Base-by-base conservation (phyloP, 2,329 filamentous ascomycete genomes). In the Karstenula rhodostoma region DNA sequence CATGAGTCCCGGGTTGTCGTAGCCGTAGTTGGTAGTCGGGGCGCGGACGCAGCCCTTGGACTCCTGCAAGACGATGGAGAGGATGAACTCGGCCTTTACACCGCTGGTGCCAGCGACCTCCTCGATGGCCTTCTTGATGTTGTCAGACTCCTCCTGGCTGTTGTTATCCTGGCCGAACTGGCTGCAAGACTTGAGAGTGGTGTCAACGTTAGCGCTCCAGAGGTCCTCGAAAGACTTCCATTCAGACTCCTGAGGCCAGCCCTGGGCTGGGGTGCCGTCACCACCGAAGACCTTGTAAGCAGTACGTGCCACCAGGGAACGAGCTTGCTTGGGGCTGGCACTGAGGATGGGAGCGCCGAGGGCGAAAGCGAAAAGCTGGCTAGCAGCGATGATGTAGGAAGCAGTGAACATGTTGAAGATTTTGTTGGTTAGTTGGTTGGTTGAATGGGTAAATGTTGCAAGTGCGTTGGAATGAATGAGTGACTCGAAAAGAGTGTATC, bases 1-100 rank as follows among this genome's bases (percentile, higher is more conserved):
- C 75, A 84, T 80, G n/a, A 84, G 62, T 2, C 82, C 82, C 1
- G 82, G 81, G 63, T 83, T 84, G 33, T 63, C 61, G 64, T 79
- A 74, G 35, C 71, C 71, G 65, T 79, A 78, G 60, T 73, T 69
- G 2, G 81, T 81, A 0, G 80, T 81, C 17, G 75, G 75, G 44
- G 77, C 81, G 53, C 80, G 78, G 2, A 82, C 79, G 62, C 81
- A 83, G 53, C 81, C 82, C 57, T 78, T 78, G 37, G 76, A 79
- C 65, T 83, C 81, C 66, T 83, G 81, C 68, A 83, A 75, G 35
- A 82, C 68, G 48, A 80, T 75, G 37, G 80, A 79, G 42, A 83
- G 71, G 58, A 83, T 77, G 73, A 81, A 79, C 37, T 77, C 74
- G n/a, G 73, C 55, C 54, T 79, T 75, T 10, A 83, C 68, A 40